Percentiles rank a stretch among this genome's conserved stretches.
Evolutionary conservation across 257 asterid genomes (phyloP).

Genomic region (Nicotiana knightiana): DNA sequence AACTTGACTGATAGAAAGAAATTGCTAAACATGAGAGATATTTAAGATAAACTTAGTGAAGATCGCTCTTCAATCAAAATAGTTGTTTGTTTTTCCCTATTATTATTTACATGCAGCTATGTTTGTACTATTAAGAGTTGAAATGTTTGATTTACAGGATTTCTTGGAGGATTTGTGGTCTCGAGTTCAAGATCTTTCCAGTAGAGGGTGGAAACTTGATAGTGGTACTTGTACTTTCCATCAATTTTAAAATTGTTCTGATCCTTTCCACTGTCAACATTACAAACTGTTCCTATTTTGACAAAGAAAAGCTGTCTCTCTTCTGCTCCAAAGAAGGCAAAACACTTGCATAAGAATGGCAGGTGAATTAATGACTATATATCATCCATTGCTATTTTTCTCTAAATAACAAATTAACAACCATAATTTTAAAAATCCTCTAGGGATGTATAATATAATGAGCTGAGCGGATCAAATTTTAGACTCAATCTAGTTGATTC

Average conservation of each 20-base stretch:
- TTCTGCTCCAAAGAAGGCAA: not conserved
- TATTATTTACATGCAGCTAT: not conserved
- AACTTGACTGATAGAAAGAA: not conserved
- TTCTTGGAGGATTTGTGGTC: conserved; percentile 91
- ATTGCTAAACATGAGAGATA: not conserved
- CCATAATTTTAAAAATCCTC: not conserved
- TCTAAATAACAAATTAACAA: not conserved
- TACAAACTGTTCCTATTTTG: not conserved
- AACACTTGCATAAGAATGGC: not conserved
- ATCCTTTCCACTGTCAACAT: conserved; percentile 6
- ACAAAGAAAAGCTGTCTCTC: not conserved
- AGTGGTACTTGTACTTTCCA: conserved; percentile 55
- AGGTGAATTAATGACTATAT: not conserved
- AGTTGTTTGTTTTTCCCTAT: not conserved
- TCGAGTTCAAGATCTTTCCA: conserved; percentile 81
- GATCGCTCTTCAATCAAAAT: not conserved
- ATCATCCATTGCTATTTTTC: not conserved
- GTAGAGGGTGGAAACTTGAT: conserved; percentile 91
- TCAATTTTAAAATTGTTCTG: conserved; percentile 12
- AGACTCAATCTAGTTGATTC: too few species aligned
- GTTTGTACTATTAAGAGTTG: not conserved
- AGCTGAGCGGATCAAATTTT: not conserved
- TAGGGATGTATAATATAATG: not conserved
- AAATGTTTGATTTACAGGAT: conserved; percentile 44
- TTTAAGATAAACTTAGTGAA: not conserved